Evolutionary conservation across 2,329 filamentous ascomycete genomes (phyloP).

Genomic region (Xylariaceae sp.): DNA sequence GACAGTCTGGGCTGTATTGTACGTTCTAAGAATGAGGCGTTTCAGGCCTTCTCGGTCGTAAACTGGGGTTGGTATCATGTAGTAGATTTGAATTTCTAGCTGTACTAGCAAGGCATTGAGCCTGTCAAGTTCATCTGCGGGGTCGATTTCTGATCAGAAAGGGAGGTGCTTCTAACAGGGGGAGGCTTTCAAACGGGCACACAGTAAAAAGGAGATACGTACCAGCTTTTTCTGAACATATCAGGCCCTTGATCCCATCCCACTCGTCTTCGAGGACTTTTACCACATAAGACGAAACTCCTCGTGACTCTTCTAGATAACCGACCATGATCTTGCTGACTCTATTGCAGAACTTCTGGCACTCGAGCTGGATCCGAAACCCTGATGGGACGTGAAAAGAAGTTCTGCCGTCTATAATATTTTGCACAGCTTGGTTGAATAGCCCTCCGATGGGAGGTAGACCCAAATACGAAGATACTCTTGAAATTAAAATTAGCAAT

Average conservation of each 20-base stretch:
- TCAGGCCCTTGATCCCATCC: slow-evolving; percentile 39
- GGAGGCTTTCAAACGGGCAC: neutral
- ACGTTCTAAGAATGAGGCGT: slow-evolving; percentile 42
- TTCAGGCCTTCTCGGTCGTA: slow-evolving; percentile 35
- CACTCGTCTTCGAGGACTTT: slow-evolving; percentile 49
- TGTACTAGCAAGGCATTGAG: slow-evolving; percentile 46
- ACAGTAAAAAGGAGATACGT: too few species aligned
- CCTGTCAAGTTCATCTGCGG: slow-evolving; percentile 38
- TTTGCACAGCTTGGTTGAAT: slow-evolving; percentile 47
- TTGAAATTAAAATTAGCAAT: slow-evolving; percentile 17
- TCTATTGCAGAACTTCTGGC: slow-evolving; percentile 47
- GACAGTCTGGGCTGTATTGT: slow-evolving; percentile 43
- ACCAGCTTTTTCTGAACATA: slow-evolving; percentile 46
- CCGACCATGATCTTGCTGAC: slow-evolving; percentile 44
- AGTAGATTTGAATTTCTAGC: slow-evolving; percentile 51
- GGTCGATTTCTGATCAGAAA: slow-evolving; percentile 9
- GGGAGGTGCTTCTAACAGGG: neutral
- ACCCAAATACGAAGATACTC: slow-evolving; percentile 39
- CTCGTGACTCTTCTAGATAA: slow-evolving; percentile 41
- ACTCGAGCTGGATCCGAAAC: slow-evolving; percentile 42
- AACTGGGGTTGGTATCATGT: slow-evolving; percentile 42
- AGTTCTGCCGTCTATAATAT: slow-evolving; percentile 36
- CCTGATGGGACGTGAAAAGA: slow-evolving; percentile 38
- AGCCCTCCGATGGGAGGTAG: slow-evolving; percentile 40
- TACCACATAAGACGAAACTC: slow-evolving; percentile 43